Base-by-base conservation (phyloP, 306 rosid genomes). In the Medicago lupulina region DNA sequence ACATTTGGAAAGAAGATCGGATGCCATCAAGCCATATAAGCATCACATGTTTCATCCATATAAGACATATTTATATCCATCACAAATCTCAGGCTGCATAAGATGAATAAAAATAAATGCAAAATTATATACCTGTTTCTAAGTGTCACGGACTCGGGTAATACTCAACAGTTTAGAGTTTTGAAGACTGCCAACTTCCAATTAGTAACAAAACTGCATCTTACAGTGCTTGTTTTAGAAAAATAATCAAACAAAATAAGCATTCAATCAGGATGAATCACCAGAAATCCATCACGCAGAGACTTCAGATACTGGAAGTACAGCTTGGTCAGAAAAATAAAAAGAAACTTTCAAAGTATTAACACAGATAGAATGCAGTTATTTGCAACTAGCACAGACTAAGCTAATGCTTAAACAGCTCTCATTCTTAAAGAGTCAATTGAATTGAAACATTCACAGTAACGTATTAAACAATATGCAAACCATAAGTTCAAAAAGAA, bases 281-380 rank as follows among this genome's bases (percentile, higher is more conserved):
- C 77, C 73, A 51, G 76, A 67, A 73, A 54, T 71, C 78, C 74
- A 66, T 66, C 68, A 44, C 43, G 80, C 58, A 65, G 67, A 65
- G 67, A 55, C 50, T 75, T 78, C 0, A 19, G 47, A 64, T 64
- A 57, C 62, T 38, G 81, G 79, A 79, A 83, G 83, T 54, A 43
- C 44, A 43, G 72, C 17, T 41, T 11, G 28, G 38, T 74, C 67
- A 83, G 77, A 83, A 68, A n/a, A 67, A 51, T 28, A 3, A 44
- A 25, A 15, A 54, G 50, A 9, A 50, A 62, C 21, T 69, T 76
- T 61, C 65, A 61, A 7, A 67, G 25, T n/a, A 31, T 10, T 68
- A 18, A 49, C 19, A 49, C 55, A 75, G 28, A 70, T 23, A 65
- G 28, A 64, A 16, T 39, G 46, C 57, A 53, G 55, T 63, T 50